These are phyloP conservation scores for Suillus tomentosus DNA, from an alignment of 768 basidiomycete species.

Conservation along the genomic window DNA sequence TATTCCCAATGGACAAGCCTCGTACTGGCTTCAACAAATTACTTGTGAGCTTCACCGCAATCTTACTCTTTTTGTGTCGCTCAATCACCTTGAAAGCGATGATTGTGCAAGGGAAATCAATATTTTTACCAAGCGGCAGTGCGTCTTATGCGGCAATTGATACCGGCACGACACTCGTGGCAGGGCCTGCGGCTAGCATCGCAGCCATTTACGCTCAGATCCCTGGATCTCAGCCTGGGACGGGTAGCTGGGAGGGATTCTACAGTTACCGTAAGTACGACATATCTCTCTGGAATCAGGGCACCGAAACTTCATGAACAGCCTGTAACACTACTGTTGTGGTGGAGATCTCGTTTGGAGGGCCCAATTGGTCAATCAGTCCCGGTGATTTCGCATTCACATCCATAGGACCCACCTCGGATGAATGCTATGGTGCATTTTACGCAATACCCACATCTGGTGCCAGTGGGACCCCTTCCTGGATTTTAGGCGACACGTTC, in stretches of 20 bases:
- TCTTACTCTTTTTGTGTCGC: neutral
- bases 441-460: slow-evolving; percentile 63
- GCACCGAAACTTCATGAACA: slow-evolving; percentile 27
- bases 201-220: slow-evolving; percentile 49
- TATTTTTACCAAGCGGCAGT: slow-evolving; percentile 38
- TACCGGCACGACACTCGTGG: slow-evolving; percentile 61
- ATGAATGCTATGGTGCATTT: slow-evolving; percentile 81
- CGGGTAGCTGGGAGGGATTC: slow-evolving; percentile 45
- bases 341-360: slow-evolving; percentile 48
- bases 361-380: slow-evolving; percentile 46
- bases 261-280: slow-evolving; percentile 42
- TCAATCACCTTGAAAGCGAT: slow-evolving; percentile 26
- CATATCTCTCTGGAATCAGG: slow-evolving; percentile 9
- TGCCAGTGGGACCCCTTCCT: slow-evolving; percentile 49
- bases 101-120: slow-evolving; percentile 35
- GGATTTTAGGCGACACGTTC: slow-evolving; percentile 94
- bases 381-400: slow-evolving; percentile 54
- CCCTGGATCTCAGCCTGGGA: slow-evolving; percentile 40
- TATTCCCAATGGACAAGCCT: slow-evolving; percentile 40
- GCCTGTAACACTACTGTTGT: slow-evolving; percentile 42
- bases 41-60: slow-evolving; percentile 21
- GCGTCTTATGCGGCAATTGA: slow-evolving; percentile 49
- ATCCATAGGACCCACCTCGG: slow-evolving; percentile 42
- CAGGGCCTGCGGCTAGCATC: slow-evolving; percentile 46
- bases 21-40: slow-evolving; percentile 50